Percentiles rank a stretch among this genome's conserved stretches.
These are phyloP conservation scores for Arctium minus DNA, from an alignment of 129 eudicot species.

Conservation along the genomic window DNA sequence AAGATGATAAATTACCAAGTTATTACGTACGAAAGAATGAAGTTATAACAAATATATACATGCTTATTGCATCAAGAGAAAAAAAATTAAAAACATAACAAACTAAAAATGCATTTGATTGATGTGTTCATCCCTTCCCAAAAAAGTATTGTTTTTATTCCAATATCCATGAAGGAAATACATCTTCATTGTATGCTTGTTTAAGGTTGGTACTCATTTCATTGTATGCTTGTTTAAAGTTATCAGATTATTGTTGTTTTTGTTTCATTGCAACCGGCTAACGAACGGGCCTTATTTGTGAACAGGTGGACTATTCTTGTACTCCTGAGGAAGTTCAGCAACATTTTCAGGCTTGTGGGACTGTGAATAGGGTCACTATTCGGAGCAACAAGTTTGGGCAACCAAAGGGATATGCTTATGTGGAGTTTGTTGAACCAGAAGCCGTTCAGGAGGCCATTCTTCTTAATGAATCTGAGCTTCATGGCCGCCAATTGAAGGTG, in stretches of 20 bases:
- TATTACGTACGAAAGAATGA: not conserved
- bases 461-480: slow-evolving; percentile 51
- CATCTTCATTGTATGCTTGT: not conserved
- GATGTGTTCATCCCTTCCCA: no score
- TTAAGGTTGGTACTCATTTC: not conserved
- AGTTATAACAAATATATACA: not conserved
- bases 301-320: slow-evolving; percentile 55
- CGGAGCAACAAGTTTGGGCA: slow-evolving; percentile 55
- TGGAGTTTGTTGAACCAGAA: slow-evolving; percentile 50
- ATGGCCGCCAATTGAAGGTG: slow-evolving; percentile 68
- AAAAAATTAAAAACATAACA: not conserved
- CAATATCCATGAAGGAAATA: not conserved
- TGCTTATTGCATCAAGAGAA: not conserved
- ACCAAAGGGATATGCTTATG: slow-evolving; percentile 67
- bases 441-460: slow-evolving; percentile 50
- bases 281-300: not conserved
- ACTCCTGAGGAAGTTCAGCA: slow-evolving; percentile 59
- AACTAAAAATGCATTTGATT: not conserved
- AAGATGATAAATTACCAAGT: not conserved
- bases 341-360: slow-evolving; percentile 60
- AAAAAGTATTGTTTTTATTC: not conserved
- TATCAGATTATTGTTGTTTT: not conserved
- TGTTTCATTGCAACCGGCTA: not conserved
- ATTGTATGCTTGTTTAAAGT: not conserved
- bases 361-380: slow-evolving; percentile 53